Evolutionary conservation across 306 rosid genomes (phyloP).

Genomic region (Lagenaria siceraria): DNA sequence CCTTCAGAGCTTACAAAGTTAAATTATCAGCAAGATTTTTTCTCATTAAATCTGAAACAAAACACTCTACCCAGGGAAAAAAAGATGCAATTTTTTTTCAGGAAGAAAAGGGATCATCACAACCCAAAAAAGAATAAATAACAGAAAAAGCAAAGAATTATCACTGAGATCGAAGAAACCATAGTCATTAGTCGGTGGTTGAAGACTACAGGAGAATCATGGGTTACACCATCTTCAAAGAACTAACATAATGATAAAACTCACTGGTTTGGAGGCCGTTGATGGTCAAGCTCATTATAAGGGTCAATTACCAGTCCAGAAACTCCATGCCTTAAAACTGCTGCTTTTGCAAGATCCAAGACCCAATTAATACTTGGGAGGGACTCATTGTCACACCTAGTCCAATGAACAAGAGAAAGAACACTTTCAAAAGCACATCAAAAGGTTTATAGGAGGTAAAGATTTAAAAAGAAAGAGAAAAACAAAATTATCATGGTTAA

Average conservation of each 20-base stretch:
- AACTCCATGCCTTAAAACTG: constrained; percentile 84
- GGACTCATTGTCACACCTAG: constrained; percentile 81
- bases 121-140: background rate
- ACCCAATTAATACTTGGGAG: constrained; percentile 85
- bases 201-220: background rate
- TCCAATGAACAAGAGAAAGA: constrained; percentile 13
- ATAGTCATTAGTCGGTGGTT: background rate
- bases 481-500: background rate
- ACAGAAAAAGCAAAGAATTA: background rate
- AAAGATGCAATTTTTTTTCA: background rate
- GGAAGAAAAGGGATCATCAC: background rate
- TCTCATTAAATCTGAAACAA: background rate
- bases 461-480: background rate
- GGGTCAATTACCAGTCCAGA: constrained; percentile 98
- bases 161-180: background rate
- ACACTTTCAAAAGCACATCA: constrained; percentile 7
- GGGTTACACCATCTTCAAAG: background rate
- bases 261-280: constrained; percentile 78
- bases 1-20: background rate
- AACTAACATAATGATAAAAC: constrained; percentile 11
- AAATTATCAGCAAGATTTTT: background rate
- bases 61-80: background rate
- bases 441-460: background rate
- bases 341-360: constrained; percentile 79
- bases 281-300: constrained; percentile 95